These are phyloP conservation scores for Andrographis paniculata DNA, from an alignment of 305 asterid species.

Conservation along the genomic window DNA sequence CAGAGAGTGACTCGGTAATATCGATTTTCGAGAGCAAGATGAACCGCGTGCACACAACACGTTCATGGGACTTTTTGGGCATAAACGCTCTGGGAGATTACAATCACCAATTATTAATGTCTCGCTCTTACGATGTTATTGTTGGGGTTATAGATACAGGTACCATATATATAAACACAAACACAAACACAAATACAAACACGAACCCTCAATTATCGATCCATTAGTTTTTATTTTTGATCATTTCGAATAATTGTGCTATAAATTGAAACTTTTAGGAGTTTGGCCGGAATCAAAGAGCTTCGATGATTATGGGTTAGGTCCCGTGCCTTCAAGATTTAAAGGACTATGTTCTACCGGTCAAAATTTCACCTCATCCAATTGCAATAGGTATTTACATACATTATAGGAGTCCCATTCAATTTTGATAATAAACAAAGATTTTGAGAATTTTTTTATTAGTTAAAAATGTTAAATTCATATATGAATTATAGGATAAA, in stretches of 20 bases:
- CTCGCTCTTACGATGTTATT: slow-evolving; percentile 26
- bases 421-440: too few relatives aligned
- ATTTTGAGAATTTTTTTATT: too few relatives aligned
- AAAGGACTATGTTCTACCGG: slow-evolving; percentile 41
- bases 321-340: slow-evolving; percentile 41
- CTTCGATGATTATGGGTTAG: slow-evolving; percentile 33
- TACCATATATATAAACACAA: slow-evolving; percentile 2
- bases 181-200: not conserved
- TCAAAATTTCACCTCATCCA: slow-evolving; percentile 35
- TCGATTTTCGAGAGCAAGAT: slow-evolving; percentile 41
- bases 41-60: slow-evolving; percentile 37
- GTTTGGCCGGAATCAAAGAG: slow-evolving; percentile 56
- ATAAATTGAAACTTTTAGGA: slow-evolving; percentile 22
- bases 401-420: not conserved
- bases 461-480: too few relatives aligned
- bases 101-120: slow-evolving; percentile 18
- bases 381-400: slow-evolving; percentile 40
- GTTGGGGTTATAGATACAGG: slow-evolving; percentile 49
- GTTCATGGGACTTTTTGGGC: slow-evolving; percentile 46
- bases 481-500: too few relatives aligned
- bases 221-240: not conserved
- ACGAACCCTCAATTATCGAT: too few relatives aligned
- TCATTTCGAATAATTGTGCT: not conserved
- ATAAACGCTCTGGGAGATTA: slow-evolving; percentile 26
- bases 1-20: slow-evolving; percentile 38